Conservation (phyloP, 176 grass and related monocot genomes). For the Ampelocalamus luodianensis region DNA sequence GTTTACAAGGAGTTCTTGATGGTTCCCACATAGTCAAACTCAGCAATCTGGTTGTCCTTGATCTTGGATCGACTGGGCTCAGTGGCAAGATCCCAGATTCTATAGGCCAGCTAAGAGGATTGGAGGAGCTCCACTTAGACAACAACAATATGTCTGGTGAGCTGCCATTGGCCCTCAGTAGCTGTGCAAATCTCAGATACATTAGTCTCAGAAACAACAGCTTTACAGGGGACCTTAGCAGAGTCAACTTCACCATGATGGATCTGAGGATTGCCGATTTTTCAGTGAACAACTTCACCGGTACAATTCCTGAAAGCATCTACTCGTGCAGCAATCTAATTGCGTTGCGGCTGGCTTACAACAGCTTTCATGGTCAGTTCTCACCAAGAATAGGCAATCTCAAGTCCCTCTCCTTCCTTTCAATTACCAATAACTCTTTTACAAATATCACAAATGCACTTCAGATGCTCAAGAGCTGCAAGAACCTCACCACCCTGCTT, state of each 20-base stretch:
- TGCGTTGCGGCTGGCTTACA: slow-evolving; percentile 66
- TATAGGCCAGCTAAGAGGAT: slow-evolving; percentile 56
- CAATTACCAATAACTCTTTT: slow-evolving; percentile 61
- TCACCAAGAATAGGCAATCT: slow-evolving; percentile 63
- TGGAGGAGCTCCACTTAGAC: slow-evolving; percentile 54
- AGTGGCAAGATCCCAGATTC: slow-evolving; percentile 53
- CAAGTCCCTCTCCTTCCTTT: slow-evolving; percentile 62
- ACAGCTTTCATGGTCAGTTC: slow-evolving; percentile 57
- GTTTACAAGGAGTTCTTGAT: slow-evolving; percentile 56
- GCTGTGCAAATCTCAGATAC: slow-evolving; percentile 62
- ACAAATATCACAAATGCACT: slow-evolving; percentile 65
- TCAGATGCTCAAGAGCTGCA: slow-evolving; percentile 63
- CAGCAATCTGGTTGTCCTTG: slow-evolving; percentile 48
- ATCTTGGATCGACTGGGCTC: slow-evolving; percentile 57
- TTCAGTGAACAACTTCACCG: slow-evolving; percentile 59
- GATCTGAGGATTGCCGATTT: slow-evolving; percentile 69
- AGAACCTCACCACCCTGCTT: slow-evolving; percentile 58
- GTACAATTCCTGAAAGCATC: slow-evolving; percentile 70
- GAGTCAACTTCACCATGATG: slow-evolving; percentile 61
- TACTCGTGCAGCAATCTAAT: slow-evolving; percentile 66
- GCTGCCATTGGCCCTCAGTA: slow-evolving; percentile 55
- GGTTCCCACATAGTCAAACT: slow-evolving; percentile 52
- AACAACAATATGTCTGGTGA: slow-evolving; percentile 61
- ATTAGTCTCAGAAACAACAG: slow-evolving; percentile 70
- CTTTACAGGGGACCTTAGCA: slow-evolving; percentile 56